Conservation (phyloP, 169 alveolate species). For the Babesia bovis region DNA sequence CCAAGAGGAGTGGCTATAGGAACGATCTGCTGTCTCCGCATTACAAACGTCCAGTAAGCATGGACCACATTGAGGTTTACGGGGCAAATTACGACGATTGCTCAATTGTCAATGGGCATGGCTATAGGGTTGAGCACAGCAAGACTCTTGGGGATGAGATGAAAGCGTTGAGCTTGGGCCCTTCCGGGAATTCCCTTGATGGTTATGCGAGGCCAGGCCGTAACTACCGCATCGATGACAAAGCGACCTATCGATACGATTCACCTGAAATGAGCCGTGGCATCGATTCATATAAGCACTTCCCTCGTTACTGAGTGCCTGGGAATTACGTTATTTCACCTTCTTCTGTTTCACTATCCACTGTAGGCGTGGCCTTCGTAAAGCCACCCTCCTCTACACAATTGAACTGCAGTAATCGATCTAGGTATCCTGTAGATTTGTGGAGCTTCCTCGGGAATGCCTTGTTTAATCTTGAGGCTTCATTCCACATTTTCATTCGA, state of each 20-base stretch:
- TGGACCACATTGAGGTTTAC: background rate
- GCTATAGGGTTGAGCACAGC: background rate
- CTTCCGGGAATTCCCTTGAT: background rate
- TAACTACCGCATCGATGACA: background rate
- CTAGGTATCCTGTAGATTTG: slow-evolving; percentile 19
- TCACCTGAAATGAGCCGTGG: background rate
- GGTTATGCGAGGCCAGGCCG: background rate
- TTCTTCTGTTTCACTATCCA: slow-evolving; percentile 18
- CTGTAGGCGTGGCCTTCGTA: background rate
- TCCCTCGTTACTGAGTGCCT: background rate
- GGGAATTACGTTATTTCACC: slow-evolving; percentile 7
- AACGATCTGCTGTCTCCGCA: background rate
- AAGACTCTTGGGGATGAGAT: background rate
- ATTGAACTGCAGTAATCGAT: slow-evolving; percentile 20
- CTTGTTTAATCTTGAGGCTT: slow-evolving; percentile 33
- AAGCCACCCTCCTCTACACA: slow-evolving; percentile 10
- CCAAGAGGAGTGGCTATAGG: background rate
- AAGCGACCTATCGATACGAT: background rate
- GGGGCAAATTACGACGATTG: background rate
- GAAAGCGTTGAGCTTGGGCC: background rate
- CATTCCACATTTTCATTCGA: slow-evolving; percentile 54
- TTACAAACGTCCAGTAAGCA: background rate
- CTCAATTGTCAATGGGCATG: background rate
- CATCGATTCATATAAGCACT: background rate
- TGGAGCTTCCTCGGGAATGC: slow-evolving; percentile 32